A percentile compares a stretch with the other conserved stretches of the same genome.
These are phyloP conservation scores for Ammopiptanthus mongolicus DNA, from an alignment of 306 rosid species.

Conservation along the genomic window DNA sequence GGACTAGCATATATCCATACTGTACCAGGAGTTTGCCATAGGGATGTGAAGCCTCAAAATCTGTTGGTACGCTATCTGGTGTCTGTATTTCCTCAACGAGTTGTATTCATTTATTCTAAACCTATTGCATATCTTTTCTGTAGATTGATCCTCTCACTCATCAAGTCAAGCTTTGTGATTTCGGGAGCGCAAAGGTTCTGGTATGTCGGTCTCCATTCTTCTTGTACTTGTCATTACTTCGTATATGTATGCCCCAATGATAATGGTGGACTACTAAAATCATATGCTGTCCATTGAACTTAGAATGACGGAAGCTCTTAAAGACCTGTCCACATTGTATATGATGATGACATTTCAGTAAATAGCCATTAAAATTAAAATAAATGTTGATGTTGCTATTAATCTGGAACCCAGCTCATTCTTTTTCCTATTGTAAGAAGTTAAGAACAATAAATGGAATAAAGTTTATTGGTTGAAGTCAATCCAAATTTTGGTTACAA, in stretches of 20 bases:
- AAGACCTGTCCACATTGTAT: slow-evolving; percentile 1
- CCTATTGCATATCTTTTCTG: slow-evolving; percentile 6
- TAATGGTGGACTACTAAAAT: background rate
- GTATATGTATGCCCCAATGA: background rate
- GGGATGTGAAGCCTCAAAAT: slow-evolving; percentile 95
- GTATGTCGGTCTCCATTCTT: slow-evolving; percentile 41
- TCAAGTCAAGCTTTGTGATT: slow-evolving; percentile 92
- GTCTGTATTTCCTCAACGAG: background rate
- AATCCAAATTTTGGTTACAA: slow-evolving; percentile 6
- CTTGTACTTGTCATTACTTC: background rate
- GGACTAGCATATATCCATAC: slow-evolving; percentile 90
- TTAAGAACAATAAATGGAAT: background rate
- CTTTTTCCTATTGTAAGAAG: background rate
- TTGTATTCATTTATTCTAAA: background rate
- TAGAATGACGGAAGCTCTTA: slow-evolving; percentile 1
- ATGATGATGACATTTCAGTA: background rate
- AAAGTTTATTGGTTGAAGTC: slow-evolving; percentile 6
- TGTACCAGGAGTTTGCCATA: slow-evolving; percentile 85
- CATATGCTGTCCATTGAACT: background rate
- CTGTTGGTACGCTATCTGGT: slow-evolving; percentile 59
- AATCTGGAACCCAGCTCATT: background rate
- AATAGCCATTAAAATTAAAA: background rate
- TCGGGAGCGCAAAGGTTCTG: slow-evolving; percentile 94
- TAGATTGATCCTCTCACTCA: slow-evolving; percentile 94
- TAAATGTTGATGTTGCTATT: slow-evolving; percentile 6